Percentiles rank a stretch among this genome's conserved stretches.
These are phyloP conservation scores for Neurospora africana DNA, from an alignment of 495 filamentous ascomycete genomes.

Conservation along the genomic window DNA sequence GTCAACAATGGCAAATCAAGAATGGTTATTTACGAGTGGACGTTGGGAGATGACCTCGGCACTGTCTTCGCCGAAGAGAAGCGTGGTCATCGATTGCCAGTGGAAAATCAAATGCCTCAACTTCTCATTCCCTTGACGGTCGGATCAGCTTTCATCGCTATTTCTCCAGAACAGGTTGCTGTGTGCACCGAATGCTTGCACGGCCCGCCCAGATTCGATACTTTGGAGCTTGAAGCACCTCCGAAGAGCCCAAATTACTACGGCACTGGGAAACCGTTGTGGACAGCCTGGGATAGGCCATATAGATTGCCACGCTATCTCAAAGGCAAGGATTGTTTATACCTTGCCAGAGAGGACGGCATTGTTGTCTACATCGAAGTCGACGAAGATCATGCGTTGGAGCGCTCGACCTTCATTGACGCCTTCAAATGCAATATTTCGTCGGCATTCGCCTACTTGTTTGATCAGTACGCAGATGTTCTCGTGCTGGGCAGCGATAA, in stretches of 20 bases:
- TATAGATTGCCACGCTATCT: constrained; percentile 48
- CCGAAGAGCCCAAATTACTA: constrained; percentile 27
- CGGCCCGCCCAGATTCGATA: constrained; percentile 35
- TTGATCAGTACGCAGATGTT: constrained; percentile 51
- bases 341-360: constrained; percentile 72
- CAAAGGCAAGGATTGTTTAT: constrained; percentile 57
- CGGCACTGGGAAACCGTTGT: constrained; percentile 32
- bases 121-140: constrained; percentile 60
- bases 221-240: constrained; percentile 20
- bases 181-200: constrained; percentile 48
- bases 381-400: constrained; percentile 40
- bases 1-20: constrained; percentile 48
- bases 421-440: constrained; percentile 52
- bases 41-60: constrained; percentile 30
- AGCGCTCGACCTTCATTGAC: constrained; percentile 43
- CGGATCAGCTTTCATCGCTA: constrained; percentile 51
- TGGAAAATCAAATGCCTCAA: constrained; percentile 51
- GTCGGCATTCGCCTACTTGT: constrained; percentile 51
- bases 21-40: constrained; percentile 70
- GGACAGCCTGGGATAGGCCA: constrained; percentile 64
- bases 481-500: constrained; percentile 72
- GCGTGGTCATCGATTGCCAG: constrained; percentile 41
- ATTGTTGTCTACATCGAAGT: constrained; percentile 58
- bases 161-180: constrained; percentile 47
- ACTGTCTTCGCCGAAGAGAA: constrained; percentile 28